Percentiles rank a stretch among this genome's conserved stretches.
phyloP scores from a whole-genome alignment of 2,329 filamentous ascomycete genomes.

The Metarhizium anisopliae region DNA sequence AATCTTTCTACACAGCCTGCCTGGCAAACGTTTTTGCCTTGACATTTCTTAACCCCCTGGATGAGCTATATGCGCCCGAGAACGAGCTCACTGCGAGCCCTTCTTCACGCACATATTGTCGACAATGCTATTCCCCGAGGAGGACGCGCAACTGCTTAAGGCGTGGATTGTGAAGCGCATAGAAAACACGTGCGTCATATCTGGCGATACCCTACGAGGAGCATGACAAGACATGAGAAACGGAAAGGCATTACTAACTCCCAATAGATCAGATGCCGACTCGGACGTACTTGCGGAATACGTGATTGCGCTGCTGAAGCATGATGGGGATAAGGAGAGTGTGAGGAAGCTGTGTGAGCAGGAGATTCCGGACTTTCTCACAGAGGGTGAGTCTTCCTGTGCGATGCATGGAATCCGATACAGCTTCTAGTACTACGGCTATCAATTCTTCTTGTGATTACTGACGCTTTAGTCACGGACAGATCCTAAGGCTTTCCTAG shows the following conservation, averaged over 20 bases:
- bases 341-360: slow-evolving; percentile 60
- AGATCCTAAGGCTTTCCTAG: slow-evolving; percentile 47
- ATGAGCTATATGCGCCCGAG: neutral
- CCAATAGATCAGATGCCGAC: slow-evolving; percentile 65
- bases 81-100: neutral
- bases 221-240: neutral
- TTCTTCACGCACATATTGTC: neutral
- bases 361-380: slow-evolving; percentile 68
- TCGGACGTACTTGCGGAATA: slow-evolving; percentile 77
- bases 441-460: neutral
- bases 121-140: slow-evolving; percentile 53
- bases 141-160: slow-evolving; percentile 57
- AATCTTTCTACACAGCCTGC: neutral
- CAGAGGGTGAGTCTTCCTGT: slow-evolving; percentile 42
- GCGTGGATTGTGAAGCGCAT: slow-evolving; percentile 70
- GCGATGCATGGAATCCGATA: neutral
- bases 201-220: neutral
- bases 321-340: slow-evolving; percentile 55
- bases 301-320: slow-evolving; percentile 66
- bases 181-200: slow-evolving; percentile 56
- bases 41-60: neutral
- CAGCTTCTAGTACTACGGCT: neutral
- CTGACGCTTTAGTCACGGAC: neutral
- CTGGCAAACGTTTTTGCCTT: neutral
- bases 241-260: slow-evolving; percentile 5